phyloP scores from a whole-genome alignment of 768 basidiomycete genomes.

The Crucibulum laeve region DNA sequence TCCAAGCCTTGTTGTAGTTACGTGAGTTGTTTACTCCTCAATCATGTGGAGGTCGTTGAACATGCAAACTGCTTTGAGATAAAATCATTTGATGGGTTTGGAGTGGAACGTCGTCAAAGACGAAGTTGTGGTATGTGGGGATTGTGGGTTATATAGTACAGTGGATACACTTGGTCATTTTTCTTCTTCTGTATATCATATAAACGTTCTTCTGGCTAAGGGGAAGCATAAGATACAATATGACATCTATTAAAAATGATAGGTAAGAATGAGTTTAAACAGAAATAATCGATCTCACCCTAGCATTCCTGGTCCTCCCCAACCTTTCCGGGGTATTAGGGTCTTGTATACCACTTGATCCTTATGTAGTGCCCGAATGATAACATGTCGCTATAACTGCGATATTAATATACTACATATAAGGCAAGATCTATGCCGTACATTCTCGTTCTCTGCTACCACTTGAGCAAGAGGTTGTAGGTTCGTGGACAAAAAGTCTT shows the following conservation, averaged over 20 bases:
- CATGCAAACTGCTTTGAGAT: too few species aligned
- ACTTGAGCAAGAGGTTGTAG: conserved; percentile 68
- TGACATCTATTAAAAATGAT: conserved; percentile 9
- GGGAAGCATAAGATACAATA: conserved; percentile 8
- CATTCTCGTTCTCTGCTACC: conserved; percentile 78
- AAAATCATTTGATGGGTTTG: too few species aligned
- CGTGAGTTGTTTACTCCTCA: too few species aligned
- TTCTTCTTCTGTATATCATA: not conserved
- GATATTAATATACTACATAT: not conserved
- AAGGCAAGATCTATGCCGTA: conserved; percentile 27
- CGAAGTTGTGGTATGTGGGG: not conserved
- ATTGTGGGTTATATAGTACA: too few species aligned
- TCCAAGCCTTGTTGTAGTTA: too few species aligned
- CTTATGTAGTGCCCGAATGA: conserved; percentile 53
- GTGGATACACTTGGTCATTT: too few species aligned
- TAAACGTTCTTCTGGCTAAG: not conserved
- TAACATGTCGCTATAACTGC: conserved; percentile 47
- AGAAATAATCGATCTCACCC: conserved; percentile 49
- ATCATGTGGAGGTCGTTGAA: too few species aligned
- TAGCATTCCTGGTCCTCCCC: conserved; percentile 85
- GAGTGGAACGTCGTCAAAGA: not conserved
- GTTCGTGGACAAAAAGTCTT: conserved; percentile 44
- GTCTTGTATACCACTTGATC: conserved; percentile 40
- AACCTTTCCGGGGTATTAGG: conserved; percentile 69
- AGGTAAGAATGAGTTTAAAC: not conserved